Evolutionary conservation across 805 yeast genomes (phyloP).

Genomic region (Ogataea angusta): DNA sequence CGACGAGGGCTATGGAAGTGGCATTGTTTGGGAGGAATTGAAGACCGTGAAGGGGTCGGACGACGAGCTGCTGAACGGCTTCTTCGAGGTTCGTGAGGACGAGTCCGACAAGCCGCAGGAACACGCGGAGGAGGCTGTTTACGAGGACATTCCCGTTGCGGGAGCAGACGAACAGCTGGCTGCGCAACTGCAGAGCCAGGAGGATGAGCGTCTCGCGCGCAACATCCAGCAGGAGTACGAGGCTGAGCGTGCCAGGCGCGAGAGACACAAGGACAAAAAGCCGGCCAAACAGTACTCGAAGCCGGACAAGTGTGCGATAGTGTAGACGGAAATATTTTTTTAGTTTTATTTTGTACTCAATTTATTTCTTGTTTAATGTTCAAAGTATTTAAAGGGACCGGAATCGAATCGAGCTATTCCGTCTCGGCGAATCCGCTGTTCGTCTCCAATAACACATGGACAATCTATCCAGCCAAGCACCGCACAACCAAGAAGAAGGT

Average conservation of each 20-base stretch:
- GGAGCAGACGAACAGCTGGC: slow-evolving; percentile 27
- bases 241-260: neutral
- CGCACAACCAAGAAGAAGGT: slow-evolving; percentile 57
- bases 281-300: neutral
- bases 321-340: slow-evolving; percentile 1
- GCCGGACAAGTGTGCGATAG: slow-evolving; percentile 5
- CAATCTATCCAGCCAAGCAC: slow-evolving; percentile 79
- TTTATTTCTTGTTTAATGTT: slow-evolving; percentile 38
- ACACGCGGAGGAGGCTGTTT: neutral
- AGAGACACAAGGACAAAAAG: neutral
- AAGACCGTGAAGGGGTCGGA: slow-evolving; percentile 62
- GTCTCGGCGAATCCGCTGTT: slow-evolving; percentile 71
- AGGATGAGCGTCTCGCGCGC: slow-evolving; percentile 31
- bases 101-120: slow-evolving; percentile 1
- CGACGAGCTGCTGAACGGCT: slow-evolving; percentile 69
- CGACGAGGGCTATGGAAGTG: slow-evolving; percentile 58
- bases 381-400: slow-evolving; percentile 50
- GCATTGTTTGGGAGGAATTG: slow-evolving; percentile 82
- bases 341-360: neutral
- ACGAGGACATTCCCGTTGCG: slow-evolving; percentile 2
- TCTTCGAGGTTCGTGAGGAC: slow-evolving; percentile 44
- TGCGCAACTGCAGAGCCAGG: slow-evolving; percentile 31
- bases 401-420: slow-evolving; percentile 64
- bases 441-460: slow-evolving; percentile 71
- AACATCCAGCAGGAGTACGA: slow-evolving; percentile 25